Conservation (phyloP, 768 basidiomycete genomes). For the Psilocybe tampanensis region DNA sequence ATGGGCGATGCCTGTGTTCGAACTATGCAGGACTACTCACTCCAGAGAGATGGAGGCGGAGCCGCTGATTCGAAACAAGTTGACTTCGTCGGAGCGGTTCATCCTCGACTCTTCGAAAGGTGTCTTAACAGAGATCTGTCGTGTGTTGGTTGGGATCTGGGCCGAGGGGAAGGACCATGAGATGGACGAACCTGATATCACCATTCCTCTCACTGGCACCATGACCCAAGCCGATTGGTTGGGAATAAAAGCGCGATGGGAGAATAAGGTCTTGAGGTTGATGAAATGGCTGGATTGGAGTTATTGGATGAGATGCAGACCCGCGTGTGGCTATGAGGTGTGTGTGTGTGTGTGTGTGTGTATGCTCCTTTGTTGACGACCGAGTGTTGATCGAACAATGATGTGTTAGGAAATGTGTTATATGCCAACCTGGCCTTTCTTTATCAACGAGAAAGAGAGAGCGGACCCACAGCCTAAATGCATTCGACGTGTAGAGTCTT, state of each 20-base stretch:
- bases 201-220: background rate
- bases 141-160: conserved; percentile 49
- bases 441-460: conserved; percentile 19
- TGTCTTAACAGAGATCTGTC: conserved; percentile 47
- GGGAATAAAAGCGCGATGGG: conserved; percentile 30
- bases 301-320: conserved; percentile 49
- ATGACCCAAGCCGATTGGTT: background rate
- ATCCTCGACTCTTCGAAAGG: conserved; percentile 32
- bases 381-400: too few species aligned
- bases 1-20: conserved; percentile 39
- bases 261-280: conserved; percentile 30
- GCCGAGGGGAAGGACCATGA: conserved; percentile 37
- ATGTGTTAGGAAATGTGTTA: conserved; percentile 51
- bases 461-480: conserved; percentile 28
- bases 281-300: conserved; percentile 59
- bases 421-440: conserved; percentile 46
- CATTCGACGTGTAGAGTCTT: conserved; percentile 27
- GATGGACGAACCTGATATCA: conserved; percentile 17
- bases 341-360: too few species aligned
- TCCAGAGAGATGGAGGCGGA: conserved; percentile 23
- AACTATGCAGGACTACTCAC: conserved; percentile 35
- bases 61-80: background rate
- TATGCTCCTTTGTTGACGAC: too few species aligned
- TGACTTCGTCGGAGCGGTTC: conserved; percentile 33
- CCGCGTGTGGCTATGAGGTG: conserved; percentile 48